phyloP scores from a whole-genome alignment of 768 basidiomycete species.

The Cyathus striatus region DNA sequence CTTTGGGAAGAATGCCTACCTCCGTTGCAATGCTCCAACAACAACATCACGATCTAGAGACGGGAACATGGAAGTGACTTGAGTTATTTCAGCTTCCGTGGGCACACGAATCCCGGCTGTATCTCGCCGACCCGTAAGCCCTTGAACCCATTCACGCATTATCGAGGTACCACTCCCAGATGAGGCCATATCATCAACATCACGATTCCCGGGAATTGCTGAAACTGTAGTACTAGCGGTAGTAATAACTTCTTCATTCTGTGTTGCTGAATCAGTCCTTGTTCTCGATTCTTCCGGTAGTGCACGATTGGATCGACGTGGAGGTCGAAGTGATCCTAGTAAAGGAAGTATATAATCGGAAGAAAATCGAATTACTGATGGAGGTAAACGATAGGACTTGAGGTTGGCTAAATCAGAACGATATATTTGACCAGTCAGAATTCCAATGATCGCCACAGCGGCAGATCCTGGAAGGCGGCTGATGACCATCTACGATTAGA shows the following conservation, averaged over 20 bases:
- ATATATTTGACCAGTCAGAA: constrained; percentile 72
- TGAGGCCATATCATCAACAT: constrained; percentile 13
- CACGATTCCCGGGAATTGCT: constrained; percentile 13
- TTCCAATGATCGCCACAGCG: constrained; percentile 55
- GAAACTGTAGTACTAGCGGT: constrained; percentile 42
- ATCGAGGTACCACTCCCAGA: constrained; percentile 40
- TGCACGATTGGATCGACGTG: constrained; percentile 67
- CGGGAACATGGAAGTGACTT: constrained; percentile 81
- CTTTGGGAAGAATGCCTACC: constrained; percentile 39
- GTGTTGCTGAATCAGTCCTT: constrained; percentile 12
- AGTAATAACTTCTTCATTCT: constrained; percentile 58
- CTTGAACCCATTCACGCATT: constrained; percentile 76
- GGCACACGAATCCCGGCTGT: constrained; percentile 64
- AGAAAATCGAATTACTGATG: constrained; percentile 47
- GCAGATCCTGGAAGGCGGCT: constrained; percentile 64
- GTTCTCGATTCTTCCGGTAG: constrained; percentile 51
- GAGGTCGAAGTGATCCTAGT: constrained; percentile 57
- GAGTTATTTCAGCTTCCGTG: constrained; percentile 68
- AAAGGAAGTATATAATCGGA: constrained; percentile 59
- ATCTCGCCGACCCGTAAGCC: constrained; percentile 63
- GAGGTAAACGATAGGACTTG: constrained; percentile 76
- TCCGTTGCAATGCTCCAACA: constrained; percentile 75
- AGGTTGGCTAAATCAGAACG: constrained; percentile 78
- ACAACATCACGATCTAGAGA: constrained; percentile 68
- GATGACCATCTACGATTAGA: constrained; percentile 52